A percentile compares a stretch with the other conserved stretches of the same genome.
Conservation (phyloP, 257 asterid genomes). For the Nyctanthes arbortristis region DNA sequence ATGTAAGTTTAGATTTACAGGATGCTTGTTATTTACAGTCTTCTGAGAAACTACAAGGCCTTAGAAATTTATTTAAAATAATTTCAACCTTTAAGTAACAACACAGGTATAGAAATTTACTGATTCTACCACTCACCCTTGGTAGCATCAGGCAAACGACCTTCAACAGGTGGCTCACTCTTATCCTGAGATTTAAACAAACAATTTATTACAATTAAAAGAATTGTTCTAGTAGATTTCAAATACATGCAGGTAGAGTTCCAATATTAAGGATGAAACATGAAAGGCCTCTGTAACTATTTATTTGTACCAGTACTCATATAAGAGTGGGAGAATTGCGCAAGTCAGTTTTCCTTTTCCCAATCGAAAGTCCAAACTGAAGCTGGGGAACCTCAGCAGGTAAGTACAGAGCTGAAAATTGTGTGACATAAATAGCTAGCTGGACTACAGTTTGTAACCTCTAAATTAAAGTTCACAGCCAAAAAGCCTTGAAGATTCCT, state of each 20-base stretch:
- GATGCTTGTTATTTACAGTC: not conserved
- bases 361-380: not conserved
- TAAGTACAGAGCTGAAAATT: not conserved
- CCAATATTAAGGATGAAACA: not conserved
- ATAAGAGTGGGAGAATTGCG: not conserved
- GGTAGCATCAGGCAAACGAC: slow-evolving; percentile 87
- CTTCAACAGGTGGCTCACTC: slow-evolving; percentile 72
- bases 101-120: not conserved
- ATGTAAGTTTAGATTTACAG: not conserved
- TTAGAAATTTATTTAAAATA: not conserved
- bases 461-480: not conserved
- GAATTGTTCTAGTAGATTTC: not conserved
- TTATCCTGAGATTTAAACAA: slow-evolving; percentile 56
- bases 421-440: not conserved
- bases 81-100: not conserved
- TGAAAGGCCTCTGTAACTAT: not conserved
- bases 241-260: not conserved
- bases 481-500: not conserved
- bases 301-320: not conserved
- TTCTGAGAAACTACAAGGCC: not conserved
- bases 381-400: not conserved
- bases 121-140: slow-evolving; percentile 49
- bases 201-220: not conserved
- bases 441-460: not conserved
- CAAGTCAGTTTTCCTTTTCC: not conserved